Evolutionary conservation across 2,329 filamentous ascomycete genomes (phyloP).

Genomic region (Aulographum hederae): DNA sequence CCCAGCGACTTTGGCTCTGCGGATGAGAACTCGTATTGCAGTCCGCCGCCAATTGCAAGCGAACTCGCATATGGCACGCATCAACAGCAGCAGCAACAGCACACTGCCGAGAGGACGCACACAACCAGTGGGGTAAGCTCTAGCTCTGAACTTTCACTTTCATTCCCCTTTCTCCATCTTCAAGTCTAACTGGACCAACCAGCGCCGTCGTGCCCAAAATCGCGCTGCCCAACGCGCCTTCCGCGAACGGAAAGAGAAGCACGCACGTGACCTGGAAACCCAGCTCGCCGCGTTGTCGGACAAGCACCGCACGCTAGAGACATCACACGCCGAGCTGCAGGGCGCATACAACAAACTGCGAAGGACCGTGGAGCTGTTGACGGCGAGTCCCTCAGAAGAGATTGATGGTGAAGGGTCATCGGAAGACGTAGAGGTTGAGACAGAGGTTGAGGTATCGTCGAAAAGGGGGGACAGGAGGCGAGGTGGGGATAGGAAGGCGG

Average conservation of each 20-base stretch:
- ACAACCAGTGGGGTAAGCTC: slow-evolving; percentile 20
- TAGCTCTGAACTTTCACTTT: not conserved
- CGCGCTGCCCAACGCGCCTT: slow-evolving; percentile 43
- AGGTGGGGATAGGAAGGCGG: not conserved
- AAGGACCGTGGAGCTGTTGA: slow-evolving; percentile 19
- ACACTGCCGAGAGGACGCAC: slow-evolving; percentile 17
- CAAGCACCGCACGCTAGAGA: slow-evolving; percentile 35
- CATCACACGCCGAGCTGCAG: slow-evolving; percentile 29
- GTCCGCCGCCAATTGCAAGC: slow-evolving; percentile 9
- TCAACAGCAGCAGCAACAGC: slow-evolving; percentile 1
- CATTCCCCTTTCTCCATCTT: not conserved
- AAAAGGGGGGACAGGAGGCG: too few relatives aligned
- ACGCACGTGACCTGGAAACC: slow-evolving; percentile 43
- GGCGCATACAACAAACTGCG: slow-evolving; percentile 20
- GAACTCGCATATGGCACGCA: slow-evolving; percentile 1
- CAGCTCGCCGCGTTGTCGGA: slow-evolving; percentile 35
- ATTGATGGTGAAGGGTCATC: slow-evolving; percentile 4
- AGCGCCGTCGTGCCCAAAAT: slow-evolving; percentile 42
- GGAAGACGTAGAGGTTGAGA: slow-evolving; percentile 1
- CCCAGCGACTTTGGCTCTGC: slow-evolving; percentile 20
- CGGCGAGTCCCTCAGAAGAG: slow-evolving; percentile 10
- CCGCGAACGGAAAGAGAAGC: slow-evolving; percentile 44
- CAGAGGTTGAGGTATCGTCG: not conserved
- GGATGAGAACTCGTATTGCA: slow-evolving; percentile 17
- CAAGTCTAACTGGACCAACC: not conserved